A percentile compares a stretch with the other conserved stretches of the same genome.
Evolutionary conservation across 164 flowering plant species (phyloP).

Genomic region (Pachysandra terminalis): DNA sequence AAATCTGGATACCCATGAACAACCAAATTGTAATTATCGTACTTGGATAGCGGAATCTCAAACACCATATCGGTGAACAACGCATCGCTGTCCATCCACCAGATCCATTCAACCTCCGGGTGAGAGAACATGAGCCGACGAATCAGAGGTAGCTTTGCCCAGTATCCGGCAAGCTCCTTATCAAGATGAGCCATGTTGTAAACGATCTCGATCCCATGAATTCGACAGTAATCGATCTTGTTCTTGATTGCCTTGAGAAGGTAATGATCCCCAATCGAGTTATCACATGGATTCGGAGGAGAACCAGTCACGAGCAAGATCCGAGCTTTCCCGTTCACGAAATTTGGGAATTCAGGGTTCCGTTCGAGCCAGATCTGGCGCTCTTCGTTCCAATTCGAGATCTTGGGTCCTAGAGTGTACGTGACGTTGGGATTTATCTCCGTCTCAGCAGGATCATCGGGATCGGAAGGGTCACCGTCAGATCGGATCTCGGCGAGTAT

Average conservation of each 20-base stretch:
- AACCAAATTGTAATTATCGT: slow-evolving; percentile 57
- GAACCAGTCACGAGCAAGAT: slow-evolving; percentile 78
- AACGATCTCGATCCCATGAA: slow-evolving; percentile 86
- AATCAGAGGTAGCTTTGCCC: slow-evolving; percentile 88
- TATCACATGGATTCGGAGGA: slow-evolving; percentile 83
- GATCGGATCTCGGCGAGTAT: slow-evolving; percentile 80
- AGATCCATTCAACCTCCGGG: slow-evolving; percentile 92
- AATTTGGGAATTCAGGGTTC: slow-evolving; percentile 60
- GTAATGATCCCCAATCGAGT: slow-evolving; percentile 86
- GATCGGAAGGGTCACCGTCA: slow-evolving; percentile 65
- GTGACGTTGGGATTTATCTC: slow-evolving; percentile 44
- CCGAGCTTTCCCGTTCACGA: slow-evolving; percentile 46
- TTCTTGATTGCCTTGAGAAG: slow-evolving; percentile 73
- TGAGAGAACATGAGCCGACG: slow-evolving; percentile 75
- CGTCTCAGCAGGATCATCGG: slow-evolving; percentile 30
- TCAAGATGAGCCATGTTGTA: slow-evolving; percentile 85
- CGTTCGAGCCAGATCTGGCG: slow-evolving; percentile 58
- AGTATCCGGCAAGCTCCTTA: slow-evolving; percentile 80
- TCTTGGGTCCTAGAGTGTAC: slow-evolving; percentile 67
- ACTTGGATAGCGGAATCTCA: slow-evolving; percentile 69
- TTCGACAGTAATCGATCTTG: slow-evolving; percentile 85
- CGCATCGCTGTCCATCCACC: slow-evolving; percentile 99
- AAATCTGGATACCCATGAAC: slow-evolving; percentile 88
- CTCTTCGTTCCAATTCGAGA: slow-evolving; percentile 55
- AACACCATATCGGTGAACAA: slow-evolving; percentile 91